These are phyloP conservation scores for Pseudocercospora crystallina DNA, from an alignment of 2,329 filamentous ascomycete species.

Conservation along the genomic window DNA sequence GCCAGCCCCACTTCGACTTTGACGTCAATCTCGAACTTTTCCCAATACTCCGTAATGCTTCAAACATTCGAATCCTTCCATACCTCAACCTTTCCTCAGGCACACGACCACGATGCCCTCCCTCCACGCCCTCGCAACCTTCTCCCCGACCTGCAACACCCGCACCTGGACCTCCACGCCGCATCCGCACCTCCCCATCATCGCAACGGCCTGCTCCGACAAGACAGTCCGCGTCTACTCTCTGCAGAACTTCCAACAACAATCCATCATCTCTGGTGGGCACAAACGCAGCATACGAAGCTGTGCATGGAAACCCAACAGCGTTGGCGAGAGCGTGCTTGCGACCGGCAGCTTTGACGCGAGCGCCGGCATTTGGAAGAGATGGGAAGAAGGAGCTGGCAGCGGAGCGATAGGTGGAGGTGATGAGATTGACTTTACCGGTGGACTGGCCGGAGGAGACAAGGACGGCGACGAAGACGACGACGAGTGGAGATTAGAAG, in stretches of 20 bases:
- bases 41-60: too few relatives aligned
- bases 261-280: constrained; percentile 78
- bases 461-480: constrained; percentile 56
- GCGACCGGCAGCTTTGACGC: constrained; percentile 94
- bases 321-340: constrained; percentile 68
- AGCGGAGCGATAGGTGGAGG: constrained; percentile 17
- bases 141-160: constrained; percentile 52
- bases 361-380: constrained; percentile 67
- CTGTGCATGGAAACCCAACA: constrained; percentile 78
- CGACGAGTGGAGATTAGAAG: constrained; percentile 88
- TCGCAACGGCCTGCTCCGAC: constrained; percentile 83
- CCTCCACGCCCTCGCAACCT: constrained; percentile 51
- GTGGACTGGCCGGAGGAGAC: constrained; percentile 29
- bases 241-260: constrained; percentile 73
- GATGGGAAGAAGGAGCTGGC: constrained; percentile 62
- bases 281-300: constrained; percentile 88
- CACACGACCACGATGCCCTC: constrained; percentile 18
- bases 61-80: too few relatives aligned
- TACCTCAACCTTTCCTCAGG: not conserved
- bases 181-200: constrained; percentile 81
- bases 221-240: constrained; percentile 90
- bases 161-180: constrained; percentile 85
- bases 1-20: too few relatives aligned
- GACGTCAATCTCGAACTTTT: too few relatives aligned
- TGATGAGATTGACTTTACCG: constrained; percentile 35